Percentiles rank a stretch among this genome's conserved stretches.
phyloP scores from a whole-genome alignment of 257 asterid genomes.

The Ilex aquifolium region DNA sequence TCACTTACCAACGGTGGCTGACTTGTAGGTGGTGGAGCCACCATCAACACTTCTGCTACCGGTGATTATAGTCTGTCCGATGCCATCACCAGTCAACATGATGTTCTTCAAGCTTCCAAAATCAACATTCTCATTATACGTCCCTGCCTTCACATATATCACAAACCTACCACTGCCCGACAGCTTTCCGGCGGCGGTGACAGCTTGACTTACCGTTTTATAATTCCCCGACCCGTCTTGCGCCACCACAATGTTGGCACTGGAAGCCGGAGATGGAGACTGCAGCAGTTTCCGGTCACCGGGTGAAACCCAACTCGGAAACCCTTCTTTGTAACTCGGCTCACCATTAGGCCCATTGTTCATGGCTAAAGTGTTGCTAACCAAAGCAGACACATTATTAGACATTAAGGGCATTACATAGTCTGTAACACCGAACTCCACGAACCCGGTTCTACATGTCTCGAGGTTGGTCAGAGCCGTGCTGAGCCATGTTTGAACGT shows the following conservation, averaged over 20 bases:
- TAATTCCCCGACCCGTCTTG: constrained; percentile 43
- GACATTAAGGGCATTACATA: constrained; percentile 36
- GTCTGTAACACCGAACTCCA: constrained; percentile 41
- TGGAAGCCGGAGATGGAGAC: constrained; percentile 4
- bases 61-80: constrained; percentile 75
- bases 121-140: constrained; percentile 61
- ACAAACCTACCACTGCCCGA: constrained; percentile 50
- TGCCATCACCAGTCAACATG: constrained; percentile 82
- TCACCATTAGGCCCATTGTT: constrained; percentile 23
- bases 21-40: constrained; percentile 65
- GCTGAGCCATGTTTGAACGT: constrained; percentile 81
- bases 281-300: constrained; percentile 69
- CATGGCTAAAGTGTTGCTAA: constrained; percentile 56
- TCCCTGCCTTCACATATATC: constrained; percentile 68
- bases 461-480: constrained; percentile 65
- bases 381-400: constrained; percentile 48
- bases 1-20: constrained; percentile 80
- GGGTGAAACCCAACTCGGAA: constrained; percentile 57
- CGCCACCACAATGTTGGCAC: constrained; percentile 15
- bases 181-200: constrained; percentile 39
- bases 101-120: constrained; percentile 52
- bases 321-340: constrained; percentile 29
- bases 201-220: constrained; percentile 49
- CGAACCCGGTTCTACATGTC: constrained; percentile 59
- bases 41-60: constrained; percentile 78